A percentile compares a stretch with the other conserved stretches of the same genome.
phyloP scores from a whole-genome alignment of 345 rosid species.

The Acer campestre region DNA sequence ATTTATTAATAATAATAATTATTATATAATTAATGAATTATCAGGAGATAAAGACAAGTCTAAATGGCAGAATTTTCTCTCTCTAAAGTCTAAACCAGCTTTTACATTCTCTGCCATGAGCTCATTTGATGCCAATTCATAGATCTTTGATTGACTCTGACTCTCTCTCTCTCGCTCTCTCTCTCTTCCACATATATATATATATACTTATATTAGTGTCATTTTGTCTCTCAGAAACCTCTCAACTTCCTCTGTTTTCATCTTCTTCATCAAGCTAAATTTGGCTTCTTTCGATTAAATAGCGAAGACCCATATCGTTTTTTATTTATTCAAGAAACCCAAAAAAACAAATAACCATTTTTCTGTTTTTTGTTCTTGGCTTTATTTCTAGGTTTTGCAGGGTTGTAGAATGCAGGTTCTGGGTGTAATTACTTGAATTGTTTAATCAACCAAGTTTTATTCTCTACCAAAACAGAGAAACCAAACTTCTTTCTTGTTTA shows the following conservation, averaged over 20 bases:
- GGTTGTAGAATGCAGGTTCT: constrained; percentile 17
- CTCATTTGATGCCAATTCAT: neutral
- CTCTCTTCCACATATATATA: neutral
- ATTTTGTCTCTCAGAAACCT: neutral
- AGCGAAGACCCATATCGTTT: too few species aligned
- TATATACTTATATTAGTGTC: neutral
- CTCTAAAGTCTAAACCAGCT: neutral
- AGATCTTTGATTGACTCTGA: neutral
- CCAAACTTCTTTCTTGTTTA: neutral
- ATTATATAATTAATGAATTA: too few species aligned
- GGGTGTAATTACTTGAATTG: constrained; percentile 13
- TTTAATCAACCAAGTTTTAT: neutral
- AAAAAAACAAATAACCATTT: neutral
- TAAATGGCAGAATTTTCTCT: neutral
- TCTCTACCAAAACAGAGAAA: neutral
- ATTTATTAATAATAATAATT: too few species aligned
- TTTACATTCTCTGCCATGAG: neutral
- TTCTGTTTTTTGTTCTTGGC: neutral
- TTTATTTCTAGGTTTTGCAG: neutral
- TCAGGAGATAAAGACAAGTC: neutral
- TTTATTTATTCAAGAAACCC: neutral
- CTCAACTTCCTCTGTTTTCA: neutral
- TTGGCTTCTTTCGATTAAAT: neutral
- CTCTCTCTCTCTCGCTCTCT: constrained; percentile 11
- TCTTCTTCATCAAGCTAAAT: neutral